Evolutionary conservation across 371 early-diverging fungal species (phyloP), one percentile per base, ranked within the genome.

Genomic region (Mortierella sp.): DNA sequence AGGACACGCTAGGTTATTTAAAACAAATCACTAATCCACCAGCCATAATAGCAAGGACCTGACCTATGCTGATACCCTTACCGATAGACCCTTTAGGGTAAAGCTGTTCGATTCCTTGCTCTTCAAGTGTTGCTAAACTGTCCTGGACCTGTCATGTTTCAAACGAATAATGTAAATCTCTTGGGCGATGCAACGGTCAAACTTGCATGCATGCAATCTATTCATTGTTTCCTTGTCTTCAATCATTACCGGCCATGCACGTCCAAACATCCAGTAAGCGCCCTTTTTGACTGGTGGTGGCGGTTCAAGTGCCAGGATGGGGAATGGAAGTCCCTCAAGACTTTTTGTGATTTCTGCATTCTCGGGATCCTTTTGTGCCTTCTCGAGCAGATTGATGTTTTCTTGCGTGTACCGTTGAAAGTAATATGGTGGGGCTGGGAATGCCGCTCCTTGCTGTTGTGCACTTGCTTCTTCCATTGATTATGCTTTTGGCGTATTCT

Each of bases 371-470:
- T 63, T 5, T 10, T 51, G 60, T 11, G 66, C 73, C 52, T 87
- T 68, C 37, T 83, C 80, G 39, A 89, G 67, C 57, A 84, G 52
- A 9, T 84, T 83, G 1, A 93, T 18, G 71, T 93, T 94, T 5
- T 87, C 90, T 35, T 85, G 78, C 16, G 93, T 90, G 68, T 93
- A 94, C 52, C 90, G 86, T 72, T 85, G 87, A 70, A 83, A 94
- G 84, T 88, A 91, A 47, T 81, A 84, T 0, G 94, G 93, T 68
- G 94, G 94, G 11, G 89, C 90, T 5, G 94, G 94, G 84, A 89
- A 92, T 5, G 91, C 89, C 35, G 88, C 79, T 52, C 87, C 84
- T 52, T 87, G 86, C 61, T 86, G 86, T 51, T 84, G 85, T 52
- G 73, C 66, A 52, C 52, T 66, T 77, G 74, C 64, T 64, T 78